Conservation (phyloP, 768 basidiomycete species). For the Coprinopsis cinerea region DNA sequence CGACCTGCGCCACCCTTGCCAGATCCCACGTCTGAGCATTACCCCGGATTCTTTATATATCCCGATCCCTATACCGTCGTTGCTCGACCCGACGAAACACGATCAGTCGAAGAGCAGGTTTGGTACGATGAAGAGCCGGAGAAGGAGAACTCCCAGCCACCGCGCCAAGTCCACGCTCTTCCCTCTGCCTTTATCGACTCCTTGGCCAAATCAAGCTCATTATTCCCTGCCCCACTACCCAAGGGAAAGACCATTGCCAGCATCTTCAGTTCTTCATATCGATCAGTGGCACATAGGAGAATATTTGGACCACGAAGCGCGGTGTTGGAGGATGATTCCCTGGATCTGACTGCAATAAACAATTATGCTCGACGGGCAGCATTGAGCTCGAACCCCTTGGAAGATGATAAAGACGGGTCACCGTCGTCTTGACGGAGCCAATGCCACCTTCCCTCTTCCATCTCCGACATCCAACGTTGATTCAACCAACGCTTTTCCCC, state of each 20-base stretch:
- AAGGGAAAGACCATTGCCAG: constrained; percentile 3
- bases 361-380: not conserved
- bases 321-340: not conserved
- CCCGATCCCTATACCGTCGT: constrained; percentile 37
- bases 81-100: not conserved
- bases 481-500: not conserved
- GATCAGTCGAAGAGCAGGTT: not conserved
- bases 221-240: not conserved
- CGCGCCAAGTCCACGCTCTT: constrained; percentile 4
- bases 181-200: constrained; percentile 6
- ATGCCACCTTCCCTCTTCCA: not conserved
- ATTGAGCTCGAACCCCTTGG: not conserved
- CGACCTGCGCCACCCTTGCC: constrained; percentile 36
- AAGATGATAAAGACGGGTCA: not conserved
- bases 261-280: not conserved
- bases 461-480: too few relatives aligned
- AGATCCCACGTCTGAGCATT: constrained; percentile 55
- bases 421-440: not conserved
- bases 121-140: constrained; percentile 4
- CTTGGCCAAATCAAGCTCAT: constrained; percentile 3
- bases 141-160: constrained; percentile 7
- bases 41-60: constrained; percentile 60
- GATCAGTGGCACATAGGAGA: not conserved
- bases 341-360: not conserved
- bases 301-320: not conserved